Percentiles rank a stretch among this genome's conserved stretches.
Evolutionary conservation across 345 rosid genomes (phyloP).

Genomic region (Corchorus capsularis): DNA sequence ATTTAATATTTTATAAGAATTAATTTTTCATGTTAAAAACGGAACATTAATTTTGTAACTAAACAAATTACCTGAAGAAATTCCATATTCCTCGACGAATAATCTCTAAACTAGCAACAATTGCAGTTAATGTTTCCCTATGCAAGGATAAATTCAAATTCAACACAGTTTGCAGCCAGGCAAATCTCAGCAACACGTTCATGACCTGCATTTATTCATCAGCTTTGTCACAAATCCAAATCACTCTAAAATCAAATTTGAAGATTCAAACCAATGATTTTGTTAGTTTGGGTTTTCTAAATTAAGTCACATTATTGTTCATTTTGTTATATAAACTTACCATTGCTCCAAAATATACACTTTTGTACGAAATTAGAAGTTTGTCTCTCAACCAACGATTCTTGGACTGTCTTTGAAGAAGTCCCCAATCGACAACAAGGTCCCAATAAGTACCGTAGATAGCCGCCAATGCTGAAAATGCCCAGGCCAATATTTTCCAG

Average conservation of each 20-base stretch:
- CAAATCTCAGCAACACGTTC: conserved; percentile 57
- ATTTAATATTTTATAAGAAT: no score
- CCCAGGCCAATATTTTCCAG: conserved; percentile 46
- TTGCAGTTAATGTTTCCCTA: conserved; percentile 35
- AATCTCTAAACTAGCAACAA: conserved; percentile 66
- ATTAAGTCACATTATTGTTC: background rate
- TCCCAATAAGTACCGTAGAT: conserved; percentile 60
- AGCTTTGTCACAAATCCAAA: no score
- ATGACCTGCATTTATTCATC: conserved; percentile 36
- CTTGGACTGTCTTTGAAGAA: conserved; percentile 52
- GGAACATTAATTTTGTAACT: background rate
- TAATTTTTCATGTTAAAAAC: background rate
- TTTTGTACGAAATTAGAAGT: conserved; percentile 51
- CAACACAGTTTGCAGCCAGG: conserved; percentile 68
- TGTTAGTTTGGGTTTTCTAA: no score
- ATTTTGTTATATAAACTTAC: conserved; percentile 25
- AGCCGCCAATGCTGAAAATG: conserved; percentile 49
- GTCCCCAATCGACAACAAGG: conserved; percentile 65
- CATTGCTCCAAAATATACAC: conserved; percentile 52
- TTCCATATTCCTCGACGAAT: conserved; percentile 77
- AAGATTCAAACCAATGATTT: no score
- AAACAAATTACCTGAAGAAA: conserved; percentile 53
- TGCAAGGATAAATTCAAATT: conserved; percentile 34
- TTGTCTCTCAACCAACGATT: conserved; percentile 64
- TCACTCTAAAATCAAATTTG: no score